These are phyloP conservation scores for Fraxinus quadrangulata DNA, from an alignment of 257 asterid genomes.

Conservation along the genomic window DNA sequence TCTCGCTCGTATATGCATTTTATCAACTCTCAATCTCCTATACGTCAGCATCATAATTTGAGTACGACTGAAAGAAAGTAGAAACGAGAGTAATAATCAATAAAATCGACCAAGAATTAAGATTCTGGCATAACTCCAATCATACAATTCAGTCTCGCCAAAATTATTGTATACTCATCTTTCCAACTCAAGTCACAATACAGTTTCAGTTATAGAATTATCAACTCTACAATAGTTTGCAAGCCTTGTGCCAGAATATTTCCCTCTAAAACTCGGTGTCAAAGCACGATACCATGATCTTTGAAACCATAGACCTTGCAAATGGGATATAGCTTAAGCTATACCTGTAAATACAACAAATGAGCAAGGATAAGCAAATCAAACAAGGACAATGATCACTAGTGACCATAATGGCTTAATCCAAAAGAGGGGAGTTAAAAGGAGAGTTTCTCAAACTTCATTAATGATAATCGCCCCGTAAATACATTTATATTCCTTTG, in stretches of 20 bases:
- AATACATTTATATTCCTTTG: background rate
- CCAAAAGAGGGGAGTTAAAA: background rate
- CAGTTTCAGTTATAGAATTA: conserved; percentile 15
- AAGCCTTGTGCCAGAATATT: conserved; percentile 17
- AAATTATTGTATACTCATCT: conserved; percentile 10
- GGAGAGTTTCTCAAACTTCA: background rate
- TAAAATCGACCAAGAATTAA: background rate
- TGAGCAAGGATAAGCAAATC: background rate
- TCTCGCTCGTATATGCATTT: no score
- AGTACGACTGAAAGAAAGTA: background rate
- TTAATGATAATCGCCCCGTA: background rate
- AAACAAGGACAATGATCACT: background rate
- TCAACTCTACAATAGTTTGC: conserved; percentile 20
- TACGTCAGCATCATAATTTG: background rate
- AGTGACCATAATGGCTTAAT: background rate
- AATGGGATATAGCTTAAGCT: conserved; percentile 96
- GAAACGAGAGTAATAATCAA: background rate
- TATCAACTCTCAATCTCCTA: no score
- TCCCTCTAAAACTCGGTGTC: conserved; percentile 80
- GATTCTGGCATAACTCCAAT: background rate
- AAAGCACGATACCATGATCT: conserved; percentile 78
- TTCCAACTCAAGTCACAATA: conserved; percentile 14
- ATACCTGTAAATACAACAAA: conserved; percentile 64
- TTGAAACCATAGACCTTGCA: conserved; percentile 95
- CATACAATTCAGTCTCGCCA: conserved; percentile 1